Percentiles rank a stretch among this genome's conserved stretches.
Evolutionary conservation across 192 early-diverging fungal species (phyloP).

Genomic region (Anaeromyces robustus): DNA sequence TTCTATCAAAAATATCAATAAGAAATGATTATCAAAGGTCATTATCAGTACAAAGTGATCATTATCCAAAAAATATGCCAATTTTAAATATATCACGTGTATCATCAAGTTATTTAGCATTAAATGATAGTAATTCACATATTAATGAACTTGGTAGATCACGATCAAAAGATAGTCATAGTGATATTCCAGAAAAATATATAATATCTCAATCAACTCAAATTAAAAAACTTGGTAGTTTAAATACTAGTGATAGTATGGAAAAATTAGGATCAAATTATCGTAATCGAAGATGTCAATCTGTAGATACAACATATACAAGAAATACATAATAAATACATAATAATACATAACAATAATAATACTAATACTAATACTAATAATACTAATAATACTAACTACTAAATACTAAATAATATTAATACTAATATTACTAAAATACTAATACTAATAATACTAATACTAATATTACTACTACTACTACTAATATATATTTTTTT

Average conservation of each 20-base stretch:
- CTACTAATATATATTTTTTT: too few relatives aligned
- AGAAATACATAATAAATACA: not conserved
- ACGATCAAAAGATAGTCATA: not conserved
- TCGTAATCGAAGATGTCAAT: not conserved
- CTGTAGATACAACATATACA: not conserved
- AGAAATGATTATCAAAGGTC: not conserved
- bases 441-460: too few relatives aligned
- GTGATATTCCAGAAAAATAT: not conserved
- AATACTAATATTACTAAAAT: too few relatives aligned
- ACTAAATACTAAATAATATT: too few relatives aligned
- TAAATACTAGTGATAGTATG: not conserved
- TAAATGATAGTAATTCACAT: not conserved
- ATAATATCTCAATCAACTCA: not conserved
- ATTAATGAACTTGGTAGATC: not conserved
- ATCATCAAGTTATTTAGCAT: not conserved
- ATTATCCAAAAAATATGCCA: not conserved
- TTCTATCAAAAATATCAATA: not conserved
- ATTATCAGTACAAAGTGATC: not conserved
- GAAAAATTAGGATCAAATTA: not conserved
- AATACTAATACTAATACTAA: too few relatives aligned
- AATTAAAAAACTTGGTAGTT: not conserved
- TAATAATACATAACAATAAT: not conserved
- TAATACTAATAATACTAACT: too few relatives aligned
- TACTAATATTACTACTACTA: too few relatives aligned
- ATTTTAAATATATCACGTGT: not conserved